A percentile compares a stretch with the other conserved stretches of the same genome.
Conservation (phyloP, 2,329 filamentous ascomycete genomes). For the Aspergillus pseudoglaucus region DNA sequence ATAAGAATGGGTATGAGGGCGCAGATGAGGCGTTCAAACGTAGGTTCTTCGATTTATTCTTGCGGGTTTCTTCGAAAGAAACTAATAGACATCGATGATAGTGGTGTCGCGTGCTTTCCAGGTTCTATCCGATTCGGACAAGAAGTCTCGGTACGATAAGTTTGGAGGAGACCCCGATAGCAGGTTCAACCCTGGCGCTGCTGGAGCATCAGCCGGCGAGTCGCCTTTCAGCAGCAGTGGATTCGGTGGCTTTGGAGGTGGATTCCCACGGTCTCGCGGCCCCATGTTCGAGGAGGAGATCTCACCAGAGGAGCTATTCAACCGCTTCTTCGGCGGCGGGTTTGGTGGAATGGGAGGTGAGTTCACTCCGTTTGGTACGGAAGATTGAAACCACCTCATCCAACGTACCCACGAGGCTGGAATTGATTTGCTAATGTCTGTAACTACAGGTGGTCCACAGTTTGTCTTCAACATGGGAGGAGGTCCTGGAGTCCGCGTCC, state of each 20-base stretch:
- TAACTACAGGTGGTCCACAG: constrained; percentile 59
- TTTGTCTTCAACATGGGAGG: constrained; percentile 96
- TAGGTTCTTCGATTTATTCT: constrained; percentile 31
- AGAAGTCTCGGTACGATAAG: constrained; percentile 79
- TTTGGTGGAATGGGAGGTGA: constrained; percentile 44
- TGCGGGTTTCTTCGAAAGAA: background rate
- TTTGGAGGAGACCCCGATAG: constrained; percentile 90
- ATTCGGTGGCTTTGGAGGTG: constrained; percentile 47
- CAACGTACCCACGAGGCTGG: background rate
- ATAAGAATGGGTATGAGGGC: constrained; percentile 95
- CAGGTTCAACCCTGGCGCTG: constrained; percentile 58
- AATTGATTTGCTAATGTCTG: constrained; percentile 3
- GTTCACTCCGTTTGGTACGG: constrained; percentile 61
- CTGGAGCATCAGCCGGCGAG: constrained; percentile 28
- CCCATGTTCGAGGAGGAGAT: constrained; percentile 84
- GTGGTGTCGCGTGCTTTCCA: constrained; percentile 92
- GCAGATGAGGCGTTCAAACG: constrained; percentile 97
- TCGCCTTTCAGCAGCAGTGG: constrained; percentile 38
- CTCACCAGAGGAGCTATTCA: constrained; percentile 93
- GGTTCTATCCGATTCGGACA: constrained; percentile 85
- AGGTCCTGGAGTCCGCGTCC: constrained; percentile 83
- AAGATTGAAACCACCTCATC: background rate
- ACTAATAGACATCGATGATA: constrained; percentile 17
- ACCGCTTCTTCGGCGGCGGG: constrained; percentile 86
- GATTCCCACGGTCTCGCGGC: constrained; percentile 43